Evolutionary conservation across 257 asterid species (phyloP).

Genomic region (Lycium ferocissimum): DNA sequence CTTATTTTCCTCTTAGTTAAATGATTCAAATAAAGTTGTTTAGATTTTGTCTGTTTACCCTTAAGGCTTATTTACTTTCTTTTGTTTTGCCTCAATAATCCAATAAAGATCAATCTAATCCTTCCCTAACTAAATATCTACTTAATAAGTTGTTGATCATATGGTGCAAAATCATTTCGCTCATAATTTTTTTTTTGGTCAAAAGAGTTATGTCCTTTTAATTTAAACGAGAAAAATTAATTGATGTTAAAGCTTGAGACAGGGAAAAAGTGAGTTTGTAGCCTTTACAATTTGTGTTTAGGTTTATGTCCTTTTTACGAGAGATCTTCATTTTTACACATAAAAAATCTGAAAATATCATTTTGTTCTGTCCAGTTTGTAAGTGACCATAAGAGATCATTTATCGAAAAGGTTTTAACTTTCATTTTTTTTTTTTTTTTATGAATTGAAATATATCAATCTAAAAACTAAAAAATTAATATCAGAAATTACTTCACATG

Average conservation of each 20-base stretch:
- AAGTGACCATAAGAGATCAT: too few species aligned
- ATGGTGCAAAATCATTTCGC: not conserved
- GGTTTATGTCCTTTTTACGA: too few species aligned
- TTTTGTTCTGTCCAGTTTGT: too few species aligned
- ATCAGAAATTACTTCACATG: too few species aligned
- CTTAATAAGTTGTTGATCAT: constrained; percentile 1
- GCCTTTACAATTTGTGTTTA: too few species aligned
- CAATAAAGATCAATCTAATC: not conserved
- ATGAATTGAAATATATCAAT: too few species aligned
- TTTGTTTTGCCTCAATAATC: not conserved
- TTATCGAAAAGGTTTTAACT: too few species aligned
- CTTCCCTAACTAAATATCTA: not conserved
- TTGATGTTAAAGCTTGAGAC: not conserved
- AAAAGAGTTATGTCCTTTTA: not conserved
- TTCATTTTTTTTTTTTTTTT: too few species aligned
- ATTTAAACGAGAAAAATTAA: not conserved
- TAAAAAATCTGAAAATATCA: too few species aligned
- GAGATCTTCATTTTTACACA: too few species aligned
- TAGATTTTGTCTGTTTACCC: not conserved
- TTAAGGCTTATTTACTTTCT: not conserved
- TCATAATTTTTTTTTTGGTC: not conserved
- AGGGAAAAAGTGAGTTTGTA: too few species aligned
- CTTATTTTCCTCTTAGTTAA: not conserved
- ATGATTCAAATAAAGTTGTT: not conserved
- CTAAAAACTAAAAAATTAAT: too few species aligned